phyloP scores from a whole-genome alignment of 225 moss, liverwort and hornwort genomes.

The Marchantia paleacea region DNA sequence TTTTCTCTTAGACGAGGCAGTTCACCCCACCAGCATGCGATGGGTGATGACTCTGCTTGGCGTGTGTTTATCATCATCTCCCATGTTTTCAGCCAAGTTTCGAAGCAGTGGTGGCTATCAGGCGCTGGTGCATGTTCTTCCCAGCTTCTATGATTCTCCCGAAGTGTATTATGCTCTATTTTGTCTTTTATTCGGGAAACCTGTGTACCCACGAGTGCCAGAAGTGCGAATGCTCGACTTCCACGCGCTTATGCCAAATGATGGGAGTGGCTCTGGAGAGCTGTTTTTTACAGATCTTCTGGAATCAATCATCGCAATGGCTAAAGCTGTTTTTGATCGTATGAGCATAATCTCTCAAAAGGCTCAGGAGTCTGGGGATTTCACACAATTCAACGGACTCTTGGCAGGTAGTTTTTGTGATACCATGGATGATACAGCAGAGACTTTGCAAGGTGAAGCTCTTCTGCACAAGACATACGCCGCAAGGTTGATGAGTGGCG shows the following conservation, averaged over 20 bases:
- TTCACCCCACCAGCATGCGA: constrained; percentile 81
- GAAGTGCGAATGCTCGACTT: constrained; percentile 97
- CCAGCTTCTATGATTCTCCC: constrained; percentile 88
- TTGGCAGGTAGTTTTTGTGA: constrained; percentile 69
- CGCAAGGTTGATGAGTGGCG: constrained; percentile 94
- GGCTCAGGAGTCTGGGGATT: constrained; percentile 80
- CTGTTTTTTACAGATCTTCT: constrained; percentile 83
- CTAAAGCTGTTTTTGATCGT: constrained; percentile 70
- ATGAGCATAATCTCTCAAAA: constrained; percentile 65
- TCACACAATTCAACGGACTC: constrained; percentile 62
- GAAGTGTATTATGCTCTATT: constrained; percentile 92
- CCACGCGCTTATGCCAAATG: constrained; percentile 84
- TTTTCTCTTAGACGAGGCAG: constrained; percentile 76
- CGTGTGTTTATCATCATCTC: constrained; percentile 83
- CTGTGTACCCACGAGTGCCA: constrained; percentile 84
- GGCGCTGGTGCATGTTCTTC: constrained; percentile 76
- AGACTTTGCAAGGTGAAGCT: constrained; percentile 85
- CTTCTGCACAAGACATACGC: constrained; percentile 95
- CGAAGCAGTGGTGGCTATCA: constrained; percentile 88
- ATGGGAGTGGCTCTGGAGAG: constrained; percentile 59
- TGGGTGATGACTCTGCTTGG: constrained; percentile 89
- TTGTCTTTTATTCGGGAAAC: constrained; percentile 79
- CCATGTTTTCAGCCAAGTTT: constrained; percentile 75
- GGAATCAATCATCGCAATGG: constrained; percentile 83
- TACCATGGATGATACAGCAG: constrained; percentile 59